Evolutionary conservation across 2,329 filamentous ascomycete genomes (phyloP).

Genomic region (Diaporthe vaccinii): DNA sequence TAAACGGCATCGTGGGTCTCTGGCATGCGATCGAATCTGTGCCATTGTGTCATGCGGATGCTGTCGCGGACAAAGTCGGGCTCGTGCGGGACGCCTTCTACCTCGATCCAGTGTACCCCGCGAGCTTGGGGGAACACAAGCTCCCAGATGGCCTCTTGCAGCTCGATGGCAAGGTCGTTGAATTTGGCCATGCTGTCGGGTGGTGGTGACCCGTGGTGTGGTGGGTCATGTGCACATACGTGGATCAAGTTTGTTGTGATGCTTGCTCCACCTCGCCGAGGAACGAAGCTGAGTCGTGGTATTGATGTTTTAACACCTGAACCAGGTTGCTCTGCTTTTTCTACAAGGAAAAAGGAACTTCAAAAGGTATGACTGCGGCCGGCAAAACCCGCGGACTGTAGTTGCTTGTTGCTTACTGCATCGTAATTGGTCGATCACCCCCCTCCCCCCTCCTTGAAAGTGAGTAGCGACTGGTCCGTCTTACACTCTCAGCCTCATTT

Average conservation of each 20-base stretch:
- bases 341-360: neutral
- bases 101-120: slow-evolving; percentile 18
- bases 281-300: neutral
- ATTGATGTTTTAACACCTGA: neutral
- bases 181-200: slow-evolving; percentile 9
- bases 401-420: neutral
- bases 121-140: slow-evolving; percentile 7
- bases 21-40: neutral
- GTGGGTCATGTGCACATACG: too few species aligned
- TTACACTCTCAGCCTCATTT: neutral
- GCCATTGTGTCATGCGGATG: neutral
- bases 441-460: too few species aligned
- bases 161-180: slow-evolving; percentile 20
- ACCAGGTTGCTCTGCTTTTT: neutral
- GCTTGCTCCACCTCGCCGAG: neutral
- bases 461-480: neutral
- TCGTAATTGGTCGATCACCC: neutral
- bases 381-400: neutral
- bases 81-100: neutral
- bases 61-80: neutral
- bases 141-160: slow-evolving; percentile 8
- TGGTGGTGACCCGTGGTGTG: neutral
- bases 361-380: neutral
- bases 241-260: neutral
- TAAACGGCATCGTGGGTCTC: neutral